Evolutionary conservation across 306 rosid species (phyloP).

Genomic region (Pyrus pyrifolia): DNA sequence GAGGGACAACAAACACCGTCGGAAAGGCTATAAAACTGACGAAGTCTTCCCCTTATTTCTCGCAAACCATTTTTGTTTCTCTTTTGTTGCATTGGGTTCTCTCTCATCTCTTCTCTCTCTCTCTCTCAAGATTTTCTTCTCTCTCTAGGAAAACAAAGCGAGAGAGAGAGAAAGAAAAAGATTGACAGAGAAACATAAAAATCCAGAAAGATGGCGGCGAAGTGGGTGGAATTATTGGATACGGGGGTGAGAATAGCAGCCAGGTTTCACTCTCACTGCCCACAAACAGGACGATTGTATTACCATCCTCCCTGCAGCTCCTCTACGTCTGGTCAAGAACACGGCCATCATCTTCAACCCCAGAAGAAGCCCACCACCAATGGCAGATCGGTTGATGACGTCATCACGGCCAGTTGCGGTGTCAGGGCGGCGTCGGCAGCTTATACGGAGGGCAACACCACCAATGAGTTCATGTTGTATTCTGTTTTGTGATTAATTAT

Average conservation of each 20-base stretch:
- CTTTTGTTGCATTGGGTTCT: background rate
- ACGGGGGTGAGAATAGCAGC: slow-evolving; percentile 49
- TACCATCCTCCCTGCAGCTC: slow-evolving; percentile 47
- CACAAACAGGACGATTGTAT: slow-evolving; percentile 46
- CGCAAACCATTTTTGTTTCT: background rate
- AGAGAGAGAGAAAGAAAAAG: background rate
- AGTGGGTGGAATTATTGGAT: slow-evolving; percentile 43
- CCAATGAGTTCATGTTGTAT: slow-evolving; percentile 17
- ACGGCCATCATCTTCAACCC: background rate
- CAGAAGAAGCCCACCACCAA: background rate
- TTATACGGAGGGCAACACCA: slow-evolving; percentile 1
- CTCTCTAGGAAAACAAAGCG: background rate
- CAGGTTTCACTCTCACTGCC: slow-evolving; percentile 50
- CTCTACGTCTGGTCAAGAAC: slow-evolving; percentile 8
- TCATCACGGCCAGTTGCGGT: background rate
- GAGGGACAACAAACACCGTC: background rate
- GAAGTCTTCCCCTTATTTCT: background rate
- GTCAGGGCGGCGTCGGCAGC: slow-evolving; percentile 3
- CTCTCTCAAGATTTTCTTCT: background rate
- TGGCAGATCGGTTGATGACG: background rate
- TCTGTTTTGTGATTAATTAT: slow-evolving; percentile 6
- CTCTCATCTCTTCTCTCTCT: no score
- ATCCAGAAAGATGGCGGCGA: slow-evolving; percentile 16
- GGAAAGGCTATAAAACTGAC: background rate
- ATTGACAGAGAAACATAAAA: background rate